Conservation (phyloP, 75 land plant species). For the Chamaecyparis obtusa region DNA sequence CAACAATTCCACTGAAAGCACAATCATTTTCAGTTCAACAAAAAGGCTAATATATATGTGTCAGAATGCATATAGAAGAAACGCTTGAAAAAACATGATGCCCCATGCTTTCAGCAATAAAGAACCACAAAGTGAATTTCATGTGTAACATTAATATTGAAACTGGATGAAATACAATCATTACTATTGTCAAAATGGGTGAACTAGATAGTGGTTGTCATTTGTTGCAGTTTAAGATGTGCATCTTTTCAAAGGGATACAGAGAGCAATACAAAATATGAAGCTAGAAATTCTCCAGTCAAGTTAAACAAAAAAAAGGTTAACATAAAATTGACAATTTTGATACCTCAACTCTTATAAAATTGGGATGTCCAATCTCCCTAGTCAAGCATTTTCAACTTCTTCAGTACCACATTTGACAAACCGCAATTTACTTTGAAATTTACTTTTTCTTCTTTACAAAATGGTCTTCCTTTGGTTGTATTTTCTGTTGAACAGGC, state of each 20-base stretch:
- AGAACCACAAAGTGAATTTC: not conserved
- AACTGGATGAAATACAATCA: not conserved
- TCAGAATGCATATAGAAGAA: not conserved
- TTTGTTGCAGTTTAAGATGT: not conserved
- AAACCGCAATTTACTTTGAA: too few species aligned
- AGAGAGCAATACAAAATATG: not conserved
- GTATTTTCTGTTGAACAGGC: too few species aligned
- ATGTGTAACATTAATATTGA: not conserved
- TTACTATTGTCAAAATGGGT: not conserved
- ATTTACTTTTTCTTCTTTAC: not conserved
- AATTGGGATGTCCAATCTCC: not conserved
- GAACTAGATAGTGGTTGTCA: not conserved
- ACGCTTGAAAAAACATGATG: not conserved
- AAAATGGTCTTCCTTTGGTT: not conserved
- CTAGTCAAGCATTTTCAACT: too few species aligned
- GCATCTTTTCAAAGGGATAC: not conserved
- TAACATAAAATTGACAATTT: not conserved
- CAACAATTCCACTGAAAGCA: not conserved
- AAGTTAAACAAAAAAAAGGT: not conserved
- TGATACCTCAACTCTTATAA: not conserved
- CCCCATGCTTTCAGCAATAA: not conserved
- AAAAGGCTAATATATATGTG: not conserved
- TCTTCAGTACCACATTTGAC: too few species aligned
- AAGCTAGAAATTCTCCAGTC: not conserved
- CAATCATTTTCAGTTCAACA: not conserved